A percentile compares a stretch with the other conserved stretches of the same genome.
Evolutionary conservation across 176 grass and related monocot genomes (phyloP).

Genomic region (Aegilops bicornis): DNA sequence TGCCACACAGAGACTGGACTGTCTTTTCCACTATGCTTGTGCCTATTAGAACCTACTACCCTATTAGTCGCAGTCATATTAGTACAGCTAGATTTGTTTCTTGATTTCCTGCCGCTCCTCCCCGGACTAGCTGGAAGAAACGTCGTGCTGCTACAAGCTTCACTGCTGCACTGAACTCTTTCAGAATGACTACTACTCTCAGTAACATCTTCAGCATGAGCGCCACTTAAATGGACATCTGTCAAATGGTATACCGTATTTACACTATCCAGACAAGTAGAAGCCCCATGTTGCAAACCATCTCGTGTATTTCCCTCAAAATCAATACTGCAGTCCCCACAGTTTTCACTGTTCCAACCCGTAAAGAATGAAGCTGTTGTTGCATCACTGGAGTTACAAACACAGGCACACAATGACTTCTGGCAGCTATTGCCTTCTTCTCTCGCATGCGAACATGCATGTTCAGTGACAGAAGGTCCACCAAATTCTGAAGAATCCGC

Average conservation of each 20-base stretch:
- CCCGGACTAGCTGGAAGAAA: constrained; percentile 36
- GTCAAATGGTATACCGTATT: neutral
- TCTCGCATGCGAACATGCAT: constrained; percentile 1
- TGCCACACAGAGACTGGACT: constrained; percentile 43
- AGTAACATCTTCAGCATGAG: constrained; percentile 36
- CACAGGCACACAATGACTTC: constrained; percentile 10
- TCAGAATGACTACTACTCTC: constrained; percentile 23
- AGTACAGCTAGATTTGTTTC: constrained; percentile 24
- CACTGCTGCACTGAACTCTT: constrained; percentile 43
- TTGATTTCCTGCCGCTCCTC: constrained; percentile 28
- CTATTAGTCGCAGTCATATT: constrained; percentile 27
- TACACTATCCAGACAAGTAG: neutral
- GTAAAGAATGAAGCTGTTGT: constrained; percentile 7
- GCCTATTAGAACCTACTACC: constrained; percentile 24
- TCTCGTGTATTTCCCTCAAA: constrained; percentile 18
- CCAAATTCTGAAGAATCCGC: constrained; percentile 23
- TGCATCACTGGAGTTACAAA: constrained; percentile 15
- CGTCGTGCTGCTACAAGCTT: constrained; percentile 43
- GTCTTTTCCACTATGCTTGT: constrained; percentile 36
- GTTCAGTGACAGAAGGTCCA: constrained; percentile 14
- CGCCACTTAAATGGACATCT: constrained; percentile 3
- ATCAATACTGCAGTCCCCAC: constrained; percentile 5
- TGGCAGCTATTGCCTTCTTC: constrained; percentile 31
- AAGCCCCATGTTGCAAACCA: neutral
- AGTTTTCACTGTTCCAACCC: constrained; percentile 19